These are phyloP conservation scores for Herpotrichia juniperi DNA, from an alignment of 2,329 filamentous ascomycete genomes.

Conservation along the genomic window DNA sequence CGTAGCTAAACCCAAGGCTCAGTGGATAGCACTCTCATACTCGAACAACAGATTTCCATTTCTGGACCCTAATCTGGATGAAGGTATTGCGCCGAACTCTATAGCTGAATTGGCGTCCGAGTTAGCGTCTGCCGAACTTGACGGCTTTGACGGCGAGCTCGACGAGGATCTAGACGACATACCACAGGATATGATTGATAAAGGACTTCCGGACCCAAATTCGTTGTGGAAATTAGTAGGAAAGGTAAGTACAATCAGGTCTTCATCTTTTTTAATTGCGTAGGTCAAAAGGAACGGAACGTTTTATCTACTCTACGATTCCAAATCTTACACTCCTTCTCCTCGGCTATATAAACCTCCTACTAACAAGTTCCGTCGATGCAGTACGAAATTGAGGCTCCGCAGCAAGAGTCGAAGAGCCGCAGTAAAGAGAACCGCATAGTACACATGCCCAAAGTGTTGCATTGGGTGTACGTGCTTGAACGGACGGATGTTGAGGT, in stretches of 20 bases:
- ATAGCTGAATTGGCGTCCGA: neutral
- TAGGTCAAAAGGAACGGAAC: neutral
- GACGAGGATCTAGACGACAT: slow-evolving; percentile 29
- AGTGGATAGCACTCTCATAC: slow-evolving; percentile 50
- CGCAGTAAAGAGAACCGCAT: slow-evolving; percentile 12
- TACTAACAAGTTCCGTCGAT: neutral
- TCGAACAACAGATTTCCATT: slow-evolving; percentile 49
- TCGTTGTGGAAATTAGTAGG: slow-evolving; percentile 44
- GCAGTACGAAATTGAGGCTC: slow-evolving; percentile 33
- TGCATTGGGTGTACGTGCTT: slow-evolving; percentile 49
- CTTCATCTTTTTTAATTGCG: neutral
- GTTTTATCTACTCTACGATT: neutral
- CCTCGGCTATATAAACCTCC: neutral
- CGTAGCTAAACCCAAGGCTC: slow-evolving; percentile 41
- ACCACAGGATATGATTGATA: slow-evolving; percentile 30
- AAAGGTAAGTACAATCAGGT: slow-evolving; percentile 17
- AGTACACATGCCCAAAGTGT: slow-evolving; percentile 43
- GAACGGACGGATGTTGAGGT: slow-evolving; percentile 41
- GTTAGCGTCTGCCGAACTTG: neutral
- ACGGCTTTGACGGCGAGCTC: slow-evolving; percentile 1
- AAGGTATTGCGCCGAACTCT: neutral
- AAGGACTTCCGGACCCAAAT: slow-evolving; percentile 44
- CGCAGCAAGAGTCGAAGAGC: slow-evolving; percentile 19
- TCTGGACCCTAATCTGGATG: slow-evolving; percentile 12
- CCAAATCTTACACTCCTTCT: neutral